phyloP scores from a whole-genome alignment of 371 early-diverging fungal genomes.

The Lichtheimia ramosa region DNA sequence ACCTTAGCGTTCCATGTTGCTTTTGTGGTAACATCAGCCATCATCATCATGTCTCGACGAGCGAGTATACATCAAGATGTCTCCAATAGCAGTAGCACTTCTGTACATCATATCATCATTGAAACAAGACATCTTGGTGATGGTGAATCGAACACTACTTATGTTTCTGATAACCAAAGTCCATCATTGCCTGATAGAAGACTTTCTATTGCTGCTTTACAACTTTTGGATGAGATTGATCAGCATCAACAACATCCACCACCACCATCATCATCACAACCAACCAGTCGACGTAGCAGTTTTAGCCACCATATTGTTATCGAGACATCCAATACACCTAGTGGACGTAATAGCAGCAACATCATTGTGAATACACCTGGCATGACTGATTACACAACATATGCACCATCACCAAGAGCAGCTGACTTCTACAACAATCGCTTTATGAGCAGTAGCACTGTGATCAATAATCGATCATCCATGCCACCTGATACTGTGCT shows the following conservation, averaged over 20 bases:
- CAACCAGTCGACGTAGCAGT: background rate
- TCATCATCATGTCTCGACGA: too few species aligned
- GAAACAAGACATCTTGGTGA: conserved; percentile 5
- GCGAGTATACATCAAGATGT: too few species aligned
- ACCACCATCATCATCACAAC: too few species aligned
- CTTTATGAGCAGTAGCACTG: background rate
- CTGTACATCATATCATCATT: conserved; percentile 8
- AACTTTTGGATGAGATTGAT: conserved; percentile 3
- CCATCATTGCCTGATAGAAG: background rate
- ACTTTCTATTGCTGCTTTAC: conserved; percentile 10
- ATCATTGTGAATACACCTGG: too few species aligned
- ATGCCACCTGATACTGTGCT: background rate
- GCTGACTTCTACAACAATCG: background rate
- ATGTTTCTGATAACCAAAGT: background rate
- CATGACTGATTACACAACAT: background rate
- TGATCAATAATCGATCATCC: conserved; percentile 3
- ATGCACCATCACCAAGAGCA: conserved; percentile 1
- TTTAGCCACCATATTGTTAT: conserved; percentile 9
- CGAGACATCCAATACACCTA: background rate
- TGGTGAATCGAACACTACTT: background rate
- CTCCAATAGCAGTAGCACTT: too few species aligned
- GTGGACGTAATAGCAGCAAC: too few species aligned
- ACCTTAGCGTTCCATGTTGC: too few species aligned
- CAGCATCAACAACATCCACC: background rate
- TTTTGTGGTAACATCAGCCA: too few species aligned